A percentile compares a stretch with the other conserved stretches of the same genome.
Conservation (phyloP, 1,139 yeast species). For the Protomyces inundatus region DNA sequence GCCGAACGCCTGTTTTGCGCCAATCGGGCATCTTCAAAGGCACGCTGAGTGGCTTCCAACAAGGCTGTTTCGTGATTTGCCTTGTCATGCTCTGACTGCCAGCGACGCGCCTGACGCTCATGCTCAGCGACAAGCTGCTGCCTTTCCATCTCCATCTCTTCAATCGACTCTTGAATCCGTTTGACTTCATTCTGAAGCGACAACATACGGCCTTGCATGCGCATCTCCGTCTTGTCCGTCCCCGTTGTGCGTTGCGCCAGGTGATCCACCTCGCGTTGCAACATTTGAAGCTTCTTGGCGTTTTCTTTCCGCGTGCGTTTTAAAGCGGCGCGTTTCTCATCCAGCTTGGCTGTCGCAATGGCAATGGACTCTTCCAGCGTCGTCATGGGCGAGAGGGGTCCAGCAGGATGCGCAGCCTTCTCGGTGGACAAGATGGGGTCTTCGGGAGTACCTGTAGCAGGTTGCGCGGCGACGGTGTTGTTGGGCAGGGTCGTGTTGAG, state of each 20-base stretch:
- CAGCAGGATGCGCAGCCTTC: not conserved
- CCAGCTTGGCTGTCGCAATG: conserved; percentile 6
- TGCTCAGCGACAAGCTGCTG: not conserved
- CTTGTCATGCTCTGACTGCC: conserved; percentile 2
- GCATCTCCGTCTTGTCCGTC: conserved; percentile 15
- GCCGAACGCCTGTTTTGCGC: conserved; percentile 3
- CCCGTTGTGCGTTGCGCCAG: conserved; percentile 1
- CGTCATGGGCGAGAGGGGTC: conserved; percentile 12
- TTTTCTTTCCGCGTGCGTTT: conserved; percentile 22
- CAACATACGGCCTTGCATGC: conserved; percentile 21
- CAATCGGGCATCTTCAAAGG: not conserved
- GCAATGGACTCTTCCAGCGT: conserved; percentile 15
- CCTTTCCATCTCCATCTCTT: conserved; percentile 12
- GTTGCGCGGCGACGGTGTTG: not conserved
- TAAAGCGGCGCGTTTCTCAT: conserved; percentile 1
- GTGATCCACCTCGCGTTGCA: conserved; percentile 20
- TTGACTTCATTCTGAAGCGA: conserved; percentile 17
- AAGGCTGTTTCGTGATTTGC: conserved; percentile 2
- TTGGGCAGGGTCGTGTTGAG: not conserved
- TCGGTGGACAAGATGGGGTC: not conserved
- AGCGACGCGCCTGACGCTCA: not conserved
- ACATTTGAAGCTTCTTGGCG: conserved; percentile 6
- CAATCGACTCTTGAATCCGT: conserved; percentile 20
- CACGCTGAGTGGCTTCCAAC: not conserved
- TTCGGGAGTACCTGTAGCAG: not conserved